Evolutionary conservation across 2,329 filamentous ascomycete species (phyloP).

Genomic region (Phyllosticta capitalensis): DNA sequence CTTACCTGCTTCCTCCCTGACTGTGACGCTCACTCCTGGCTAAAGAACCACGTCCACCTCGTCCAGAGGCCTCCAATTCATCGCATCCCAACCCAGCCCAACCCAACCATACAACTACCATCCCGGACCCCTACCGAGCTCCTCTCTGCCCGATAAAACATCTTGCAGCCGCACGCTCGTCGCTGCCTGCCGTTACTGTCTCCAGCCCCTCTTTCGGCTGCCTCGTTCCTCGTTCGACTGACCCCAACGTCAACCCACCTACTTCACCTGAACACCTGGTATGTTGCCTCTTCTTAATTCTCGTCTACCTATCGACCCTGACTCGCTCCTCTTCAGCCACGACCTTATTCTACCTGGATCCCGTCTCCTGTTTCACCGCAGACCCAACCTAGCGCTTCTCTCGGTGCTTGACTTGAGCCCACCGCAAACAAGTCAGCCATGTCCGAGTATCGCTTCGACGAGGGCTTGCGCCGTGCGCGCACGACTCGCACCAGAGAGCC

Average conservation of each 20-base stretch:
- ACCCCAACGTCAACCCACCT: neutral
- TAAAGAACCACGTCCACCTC: neutral
- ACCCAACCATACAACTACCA: neutral
- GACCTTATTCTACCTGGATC: neutral
- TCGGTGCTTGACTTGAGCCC: neutral
- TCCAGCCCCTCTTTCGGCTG: conserved; percentile 5
- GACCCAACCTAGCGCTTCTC: neutral
- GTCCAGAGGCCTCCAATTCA: too few species aligned
- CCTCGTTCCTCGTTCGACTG: conserved; percentile 1
- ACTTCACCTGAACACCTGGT: neutral
- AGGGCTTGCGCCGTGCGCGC: conserved; percentile 35
- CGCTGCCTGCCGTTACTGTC: neutral
- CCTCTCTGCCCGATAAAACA: neutral
- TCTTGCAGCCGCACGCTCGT: neutral
- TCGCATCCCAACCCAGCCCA: neutral
- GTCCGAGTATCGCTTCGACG: conserved; percentile 42
- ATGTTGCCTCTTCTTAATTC: neutral
- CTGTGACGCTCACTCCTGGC: neutral
- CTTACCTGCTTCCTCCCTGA: neutral
- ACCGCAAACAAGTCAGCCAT: conserved; percentile 19
- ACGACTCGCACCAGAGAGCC: conserved; percentile 38
- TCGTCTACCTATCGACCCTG: neutral
- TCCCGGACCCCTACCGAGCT: neutral
- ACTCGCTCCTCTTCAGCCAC: neutral
- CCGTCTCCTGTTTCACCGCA: neutral